phyloP scores from a whole-genome alignment of 1,284 basidiomycete genomes.

The Heliocybe sulcata region DNA sequence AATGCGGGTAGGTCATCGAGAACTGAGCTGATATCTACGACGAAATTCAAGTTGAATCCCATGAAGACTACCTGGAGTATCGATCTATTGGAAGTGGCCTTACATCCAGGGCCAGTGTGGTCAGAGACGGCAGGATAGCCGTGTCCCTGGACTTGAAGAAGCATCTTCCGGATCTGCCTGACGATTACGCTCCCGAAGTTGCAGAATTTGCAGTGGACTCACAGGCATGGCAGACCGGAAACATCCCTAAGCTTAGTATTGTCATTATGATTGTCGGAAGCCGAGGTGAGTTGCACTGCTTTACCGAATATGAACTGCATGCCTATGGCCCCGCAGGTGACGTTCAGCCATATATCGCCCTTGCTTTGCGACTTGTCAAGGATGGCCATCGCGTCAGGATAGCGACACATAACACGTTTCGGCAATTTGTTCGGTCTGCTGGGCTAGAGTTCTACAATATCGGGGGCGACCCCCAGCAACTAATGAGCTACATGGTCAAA shows the following conservation, averaged over 20 bases:
- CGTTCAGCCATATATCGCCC: conserved; percentile 64
- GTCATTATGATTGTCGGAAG: conserved; percentile 63
- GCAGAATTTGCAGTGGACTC: conserved; percentile 43
- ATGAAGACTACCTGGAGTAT: not conserved
- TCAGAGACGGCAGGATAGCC: conserved; percentile 31
- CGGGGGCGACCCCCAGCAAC: conserved; percentile 50
- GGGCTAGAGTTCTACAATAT: conserved; percentile 51
- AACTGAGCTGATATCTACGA: not conserved
- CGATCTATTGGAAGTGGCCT: conserved; percentile 24
- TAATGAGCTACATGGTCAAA: conserved; percentile 58
- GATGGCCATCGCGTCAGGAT: conserved; percentile 60
- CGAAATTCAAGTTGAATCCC: not conserved
- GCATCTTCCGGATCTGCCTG: conserved; percentile 40
- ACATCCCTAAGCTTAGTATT: conserved; percentile 43
- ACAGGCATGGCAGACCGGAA: conserved; percentile 18
- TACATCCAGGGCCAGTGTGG: conserved; percentile 25
- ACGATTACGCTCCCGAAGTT: conserved; percentile 36
- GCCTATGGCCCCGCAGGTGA: conserved; percentile 36
- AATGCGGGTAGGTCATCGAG: not conserved
- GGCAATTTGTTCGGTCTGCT: conserved; percentile 41
- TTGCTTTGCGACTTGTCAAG: conserved; percentile 44
- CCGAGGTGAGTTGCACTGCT: conserved; percentile 31
- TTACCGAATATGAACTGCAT: not conserved
- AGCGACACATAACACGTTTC: conserved; percentile 61
- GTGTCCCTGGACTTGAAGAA: conserved; percentile 39